A percentile compares a stretch with the other conserved stretches of the same genome.
phyloP scores from a whole-genome alignment of 2,329 filamentous ascomycete species.

The Diplodia scrobiculata region DNA sequence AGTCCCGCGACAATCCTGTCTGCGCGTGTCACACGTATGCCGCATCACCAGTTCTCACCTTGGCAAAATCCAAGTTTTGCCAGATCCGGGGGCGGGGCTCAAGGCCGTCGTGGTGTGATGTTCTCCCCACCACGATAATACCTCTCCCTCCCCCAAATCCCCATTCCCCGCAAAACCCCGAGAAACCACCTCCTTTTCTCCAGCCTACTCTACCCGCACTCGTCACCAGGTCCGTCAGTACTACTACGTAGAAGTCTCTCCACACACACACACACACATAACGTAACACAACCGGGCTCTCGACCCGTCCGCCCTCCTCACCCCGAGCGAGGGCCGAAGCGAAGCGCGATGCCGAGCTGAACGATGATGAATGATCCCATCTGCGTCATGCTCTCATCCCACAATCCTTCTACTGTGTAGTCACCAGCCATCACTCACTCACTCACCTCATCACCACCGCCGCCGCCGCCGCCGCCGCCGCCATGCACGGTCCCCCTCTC shows the following conservation, averaged over 20 bases:
- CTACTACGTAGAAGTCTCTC: neutral
- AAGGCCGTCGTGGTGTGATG: neutral
- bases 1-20: neutral
- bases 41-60: neutral
- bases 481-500: too few relatives aligned
- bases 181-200: neutral
- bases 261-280: neutral
- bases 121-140: neutral
- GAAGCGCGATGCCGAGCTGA: neutral
- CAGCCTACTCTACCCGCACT: neutral
- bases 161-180: neutral
- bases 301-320: too few relatives aligned
- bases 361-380: neutral
- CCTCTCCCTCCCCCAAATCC: neutral
- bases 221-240: neutral
- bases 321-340: too few relatives aligned
- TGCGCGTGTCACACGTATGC: neutral
- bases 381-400: neutral
- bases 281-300: too few relatives aligned
- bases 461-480: too few relatives aligned
- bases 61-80: neutral
- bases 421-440: neutral
- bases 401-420: neutral
- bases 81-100: neutral
- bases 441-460: neutral